Evolutionary conservation across 2,329 filamentous ascomycete genomes (phyloP).

Genomic region (Fusarium anguioides): DNA sequence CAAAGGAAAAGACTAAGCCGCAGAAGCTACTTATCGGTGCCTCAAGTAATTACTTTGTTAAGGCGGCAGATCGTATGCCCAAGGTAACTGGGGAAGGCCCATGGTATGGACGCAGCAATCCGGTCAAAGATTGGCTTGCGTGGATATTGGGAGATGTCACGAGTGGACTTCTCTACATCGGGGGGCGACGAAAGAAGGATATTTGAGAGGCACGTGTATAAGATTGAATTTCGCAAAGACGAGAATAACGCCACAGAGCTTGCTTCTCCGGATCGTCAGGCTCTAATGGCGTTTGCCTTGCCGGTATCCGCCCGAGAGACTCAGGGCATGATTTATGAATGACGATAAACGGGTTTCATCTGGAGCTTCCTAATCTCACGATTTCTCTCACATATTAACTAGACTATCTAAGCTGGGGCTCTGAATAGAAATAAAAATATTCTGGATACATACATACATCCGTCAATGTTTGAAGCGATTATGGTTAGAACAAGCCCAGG

Average conservation of each 20-base stretch:
- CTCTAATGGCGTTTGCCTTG: neutral
- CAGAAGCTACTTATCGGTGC: constrained; percentile 43
- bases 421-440: neutral
- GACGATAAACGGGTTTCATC: neutral
- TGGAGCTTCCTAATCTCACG: neutral
- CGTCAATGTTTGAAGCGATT: neutral
- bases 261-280: neutral
- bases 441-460: neutral
- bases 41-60: constrained; percentile 52
- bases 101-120: constrained; percentile 52
- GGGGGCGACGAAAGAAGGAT: constrained; percentile 42
- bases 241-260: neutral
- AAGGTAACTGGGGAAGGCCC: constrained; percentile 50
- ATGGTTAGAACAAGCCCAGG: too few species aligned
- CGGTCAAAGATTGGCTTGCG: constrained; percentile 47
- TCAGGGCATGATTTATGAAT: neutral
- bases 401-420: neutral
- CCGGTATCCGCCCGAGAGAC: too few species aligned
- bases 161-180: constrained; percentile 48
- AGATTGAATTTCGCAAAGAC: neutral
- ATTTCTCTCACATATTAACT: too few species aligned
- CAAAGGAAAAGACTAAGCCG: constrained; percentile 41
- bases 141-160: constrained; percentile 48
- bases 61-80: constrained; percentile 51
- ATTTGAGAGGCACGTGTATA: neutral